Evolutionary conservation across 1,139 yeast genomes (phyloP).

Genomic region (Ogataea hybrid): DNA sequence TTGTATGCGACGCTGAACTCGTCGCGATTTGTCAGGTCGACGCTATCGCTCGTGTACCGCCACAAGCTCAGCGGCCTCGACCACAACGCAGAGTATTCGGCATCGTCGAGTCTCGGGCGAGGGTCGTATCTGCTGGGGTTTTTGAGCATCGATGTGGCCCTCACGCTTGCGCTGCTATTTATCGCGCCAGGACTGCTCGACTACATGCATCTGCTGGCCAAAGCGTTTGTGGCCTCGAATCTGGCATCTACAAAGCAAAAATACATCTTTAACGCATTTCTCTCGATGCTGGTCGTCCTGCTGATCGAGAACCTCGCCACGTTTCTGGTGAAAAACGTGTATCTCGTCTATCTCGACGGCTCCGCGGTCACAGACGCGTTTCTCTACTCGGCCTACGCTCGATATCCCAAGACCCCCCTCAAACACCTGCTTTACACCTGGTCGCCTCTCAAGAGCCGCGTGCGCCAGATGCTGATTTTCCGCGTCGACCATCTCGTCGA

Average conservation of each 20-base stretch:
- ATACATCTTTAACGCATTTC: slow-evolving; percentile 25
- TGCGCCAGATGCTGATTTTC: slow-evolving; percentile 18
- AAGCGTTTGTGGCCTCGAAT: slow-evolving; percentile 50
- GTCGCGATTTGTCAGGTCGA: too few relatives aligned
- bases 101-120: too few relatives aligned
- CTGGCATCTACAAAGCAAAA: slow-evolving; percentile 41
- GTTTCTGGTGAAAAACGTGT: background rate
- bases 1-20: too few relatives aligned
- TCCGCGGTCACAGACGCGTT: slow-evolving; percentile 11
- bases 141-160: too few relatives aligned
- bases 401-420: slow-evolving; percentile 22
- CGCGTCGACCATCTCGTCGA: slow-evolving; percentile 31
- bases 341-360: slow-evolving; percentile 6
- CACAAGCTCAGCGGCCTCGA: too few relatives aligned
- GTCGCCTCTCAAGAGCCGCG: slow-evolving; percentile 18
- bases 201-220: too few relatives aligned
- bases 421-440: slow-evolving; percentile 21
- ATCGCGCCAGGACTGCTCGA: too few relatives aligned
- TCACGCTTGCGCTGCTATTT: too few relatives aligned
- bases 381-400: slow-evolving; percentile 11
- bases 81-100: too few relatives aligned
- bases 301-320: slow-evolving; percentile 6
- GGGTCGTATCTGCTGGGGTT: too few relatives aligned
- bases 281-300: slow-evolving; percentile 22
- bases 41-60: too few relatives aligned